Evolutionary conservation across 169 alveolate genomes (phyloP).

Genomic region (Plasmodium vivax): DNA sequence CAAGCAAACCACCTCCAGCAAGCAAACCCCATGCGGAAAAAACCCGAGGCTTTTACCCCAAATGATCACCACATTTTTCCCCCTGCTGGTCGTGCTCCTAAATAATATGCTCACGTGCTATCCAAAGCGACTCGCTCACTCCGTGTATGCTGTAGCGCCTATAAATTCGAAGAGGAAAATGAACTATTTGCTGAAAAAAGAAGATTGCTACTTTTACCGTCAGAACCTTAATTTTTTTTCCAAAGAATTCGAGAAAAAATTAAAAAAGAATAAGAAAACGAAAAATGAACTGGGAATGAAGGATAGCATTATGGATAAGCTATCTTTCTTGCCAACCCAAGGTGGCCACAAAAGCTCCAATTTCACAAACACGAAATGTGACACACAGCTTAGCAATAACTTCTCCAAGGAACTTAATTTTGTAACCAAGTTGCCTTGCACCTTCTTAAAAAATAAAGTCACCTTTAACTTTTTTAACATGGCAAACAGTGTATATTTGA

Average conservation of each 20-base stretch:
- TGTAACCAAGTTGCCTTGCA: neutral
- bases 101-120: slow-evolving; percentile 7
- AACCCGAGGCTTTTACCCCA: neutral
- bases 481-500: slow-evolving; percentile 24
- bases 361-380: slow-evolving; percentile 11
- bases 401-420: slow-evolving; percentile 11
- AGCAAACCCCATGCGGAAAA: neutral
- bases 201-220: slow-evolving; percentile 45
- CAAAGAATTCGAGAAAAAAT: slow-evolving; percentile 19
- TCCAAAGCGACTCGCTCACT: neutral
- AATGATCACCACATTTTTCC: neutral
- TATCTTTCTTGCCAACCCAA: neutral
- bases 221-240: slow-evolving; percentile 26
- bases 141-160: neutral
- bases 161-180: slow-evolving; percentile 14
- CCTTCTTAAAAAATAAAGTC: slow-evolving; percentile 10
- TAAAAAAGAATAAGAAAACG: slow-evolving; percentile 19
- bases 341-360: neutral
- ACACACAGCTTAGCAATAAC: slow-evolving; percentile 9
- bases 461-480: slow-evolving; percentile 42
- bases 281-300: slow-evolving; percentile 1
- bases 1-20: too few relatives aligned
- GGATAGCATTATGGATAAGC: slow-evolving; percentile 1
- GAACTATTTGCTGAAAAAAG: slow-evolving; percentile 32
- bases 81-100: neutral